A percentile compares a stretch with the other conserved stretches of the same genome.
Evolutionary conservation across 2,329 filamentous ascomycete species (phyloP).

Genomic region (Alternaria conjuncta): DNA sequence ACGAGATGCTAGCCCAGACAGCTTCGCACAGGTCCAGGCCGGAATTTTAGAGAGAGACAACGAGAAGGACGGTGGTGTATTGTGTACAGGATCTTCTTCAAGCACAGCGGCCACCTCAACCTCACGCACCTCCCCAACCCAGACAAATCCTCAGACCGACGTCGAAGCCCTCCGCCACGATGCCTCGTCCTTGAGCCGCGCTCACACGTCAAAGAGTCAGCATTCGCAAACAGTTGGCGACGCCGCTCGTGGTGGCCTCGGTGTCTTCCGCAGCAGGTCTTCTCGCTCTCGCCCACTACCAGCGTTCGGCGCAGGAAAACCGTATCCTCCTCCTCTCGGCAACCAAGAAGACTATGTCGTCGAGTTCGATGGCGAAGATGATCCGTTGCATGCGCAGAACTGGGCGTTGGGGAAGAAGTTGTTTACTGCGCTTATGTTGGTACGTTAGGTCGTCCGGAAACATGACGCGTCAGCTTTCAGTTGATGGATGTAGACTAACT

Average conservation of each 20-base stretch:
- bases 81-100: constrained; percentile 60
- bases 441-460: too few species aligned
- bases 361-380: constrained; percentile 80
- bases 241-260: constrained; percentile 7
- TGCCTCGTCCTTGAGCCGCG: constrained; percentile 72
- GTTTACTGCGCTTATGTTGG: constrained; percentile 69
- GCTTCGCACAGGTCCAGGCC: constrained; percentile 47
- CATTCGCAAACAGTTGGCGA: constrained; percentile 74
- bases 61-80: constrained; percentile 56
- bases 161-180: constrained; percentile 65
- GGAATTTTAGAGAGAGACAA: constrained; percentile 42
- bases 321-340: constrained; percentile 73
- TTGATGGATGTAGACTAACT: neutral
- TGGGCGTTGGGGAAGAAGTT: constrained; percentile 83
- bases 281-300: constrained; percentile 65
- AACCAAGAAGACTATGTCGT: constrained; percentile 75
- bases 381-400: constrained; percentile 86
- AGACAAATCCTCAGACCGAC: constrained; percentile 66
- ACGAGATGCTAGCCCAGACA: constrained; percentile 58
- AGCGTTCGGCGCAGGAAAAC: constrained; percentile 74
- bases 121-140: constrained; percentile 62
- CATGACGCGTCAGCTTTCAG: too few species aligned
- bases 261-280: constrained; percentile 54
- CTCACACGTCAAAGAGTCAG: constrained; percentile 73
- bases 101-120: constrained; percentile 47